Percentiles rank a stretch among this genome's conserved stretches.
Evolutionary conservation across 192 early-diverging fungal species (phyloP).

Genomic region (Fimicolochytrium jonesii): DNA sequence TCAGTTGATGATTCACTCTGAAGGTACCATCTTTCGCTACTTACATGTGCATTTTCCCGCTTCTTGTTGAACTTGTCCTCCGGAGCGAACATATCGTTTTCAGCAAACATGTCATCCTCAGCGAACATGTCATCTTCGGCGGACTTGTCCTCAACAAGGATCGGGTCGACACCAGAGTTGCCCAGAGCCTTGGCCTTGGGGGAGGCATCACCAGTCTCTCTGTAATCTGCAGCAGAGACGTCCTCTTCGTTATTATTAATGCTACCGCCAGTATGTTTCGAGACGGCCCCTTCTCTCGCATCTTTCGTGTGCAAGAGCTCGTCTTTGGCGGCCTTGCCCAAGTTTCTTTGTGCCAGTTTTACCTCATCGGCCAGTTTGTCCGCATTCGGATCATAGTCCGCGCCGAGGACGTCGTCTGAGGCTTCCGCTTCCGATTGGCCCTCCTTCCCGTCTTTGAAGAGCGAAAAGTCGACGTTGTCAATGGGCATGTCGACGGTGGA

Average conservation of each 20-base stretch:
- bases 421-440: not conserved
- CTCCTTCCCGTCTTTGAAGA: constrained; percentile 4
- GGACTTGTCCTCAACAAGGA: no score
- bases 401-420: constrained; percentile 39
- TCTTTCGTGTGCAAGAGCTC: constrained; percentile 27
- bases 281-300: constrained; percentile 34
- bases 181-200: constrained; percentile 9
- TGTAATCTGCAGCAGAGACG: constrained; percentile 68
- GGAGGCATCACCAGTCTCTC: constrained; percentile 35
- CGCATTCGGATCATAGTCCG: constrained; percentile 76
- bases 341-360: constrained; percentile 43
- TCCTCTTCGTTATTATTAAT: no score
- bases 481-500: no score
- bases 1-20: not conserved
- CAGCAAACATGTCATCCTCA: constrained; percentile 68
- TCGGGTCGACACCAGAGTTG: no score
- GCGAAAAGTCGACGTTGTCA: not conserved
- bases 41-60: constrained; percentile 29
- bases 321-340: constrained; percentile 25
- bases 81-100: constrained; percentile 71
- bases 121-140: constrained; percentile 8
- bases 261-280: constrained; percentile 17
- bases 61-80: constrained; percentile 24
- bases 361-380: constrained; percentile 67
- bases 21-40: not conserved